Base-by-base conservation (phyloP, 225 moss, liverwort and hornwort genomes). In the Polytrichum formosum region DNA sequence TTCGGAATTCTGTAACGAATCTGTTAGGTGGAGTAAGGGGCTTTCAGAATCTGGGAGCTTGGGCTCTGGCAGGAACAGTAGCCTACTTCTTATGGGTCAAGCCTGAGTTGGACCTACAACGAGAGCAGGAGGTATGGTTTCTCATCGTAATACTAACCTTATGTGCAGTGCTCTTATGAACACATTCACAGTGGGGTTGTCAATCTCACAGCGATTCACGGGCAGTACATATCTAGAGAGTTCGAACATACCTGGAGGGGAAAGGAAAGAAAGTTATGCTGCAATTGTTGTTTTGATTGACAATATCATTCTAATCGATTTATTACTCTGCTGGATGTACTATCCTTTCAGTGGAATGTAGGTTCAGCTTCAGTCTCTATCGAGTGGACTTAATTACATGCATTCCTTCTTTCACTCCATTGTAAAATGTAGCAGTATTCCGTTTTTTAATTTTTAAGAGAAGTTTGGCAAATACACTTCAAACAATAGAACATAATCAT, bases 41-140 rank as follows among this genome's bases (percentile, higher is more conserved):
- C 31, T 87, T 82, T 53, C 90, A 93, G 75, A 96, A 96, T 76
- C 70, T 78, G 20, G 96, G 93, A 22, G 84, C 96, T 18, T 96
- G 96, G 96, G 82, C 88, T 66, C 89, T 93, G 27, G 93, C 96
- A 1, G 85, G 83, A 20, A 86, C 89, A 1, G 87, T 85, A 2
- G 87, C 96, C 1, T 96, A 96, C 75, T 89, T 83, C 70, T 71
- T 90, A 66, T 96, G 96, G 96, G 76, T 93, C 58, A 93, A 96
- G 70, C 96, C 93, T 16, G 93, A 90, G 80, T 80, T 89, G 61
- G 93, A 96, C 31, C 82, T 87, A 61, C 76, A 83, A 68, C 81
- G 75, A 67, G 93, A 92, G 74, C 90, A 90, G 74, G 90, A 93
- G 93, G 96, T 96, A 37, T 61, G 23, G 18, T 10, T 65, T 65